Evolutionary conservation across 2,329 filamentous ascomycete genomes (phyloP), one percentile per base, ranked within the genome.

Genomic region (Furcasterigmium sp.): DNA sequence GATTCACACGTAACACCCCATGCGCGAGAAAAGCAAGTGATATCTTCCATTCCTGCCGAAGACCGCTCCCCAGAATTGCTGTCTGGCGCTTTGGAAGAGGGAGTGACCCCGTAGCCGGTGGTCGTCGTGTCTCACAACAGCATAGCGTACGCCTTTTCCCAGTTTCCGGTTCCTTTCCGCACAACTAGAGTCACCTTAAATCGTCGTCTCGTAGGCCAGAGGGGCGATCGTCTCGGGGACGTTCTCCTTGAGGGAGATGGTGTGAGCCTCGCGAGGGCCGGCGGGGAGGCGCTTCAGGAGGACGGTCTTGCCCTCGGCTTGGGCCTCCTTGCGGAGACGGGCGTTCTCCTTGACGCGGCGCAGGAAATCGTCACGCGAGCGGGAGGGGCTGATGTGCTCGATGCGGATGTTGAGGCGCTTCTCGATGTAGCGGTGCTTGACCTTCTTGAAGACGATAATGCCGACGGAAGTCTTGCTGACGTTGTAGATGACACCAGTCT

Each of bases 381-480:
- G 87, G 60, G 91, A 97, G 68, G 87, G 87, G 65, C 76, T 75
- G 75, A 98, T 82, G 85, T 98, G 93, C 85, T 98, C 93, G 73
- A 97, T 75, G 69, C 93, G 89, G 76, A 98, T 80, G 84, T 95
- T 97, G 80, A 98, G 84, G 72, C 93, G 91, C 90, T 98, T 98
- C 87, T 98, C 93, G 71, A 98, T 81, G 84, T 96, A 98, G 67
- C 91, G 87, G 85, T 97, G 93, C 77, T 91, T 90, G 70, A 98
- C 93, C 74, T 94, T 89, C 84, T 95, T 96, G 87, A 95, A 91
- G 76, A 98, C 87, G 77, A 98, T 96, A 73, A 98, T 87, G 65
- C 93, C 93, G 69, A 98, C 90, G 56, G 93, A 87, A 62, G 82
- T 87, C 84, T 96, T 95, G 76, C 91, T 93, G 64, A 98, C 93